Base-by-base conservation (phyloP, 2,329 filamentous ascomycete species). In the Neofusicoccum ribis region DNA sequence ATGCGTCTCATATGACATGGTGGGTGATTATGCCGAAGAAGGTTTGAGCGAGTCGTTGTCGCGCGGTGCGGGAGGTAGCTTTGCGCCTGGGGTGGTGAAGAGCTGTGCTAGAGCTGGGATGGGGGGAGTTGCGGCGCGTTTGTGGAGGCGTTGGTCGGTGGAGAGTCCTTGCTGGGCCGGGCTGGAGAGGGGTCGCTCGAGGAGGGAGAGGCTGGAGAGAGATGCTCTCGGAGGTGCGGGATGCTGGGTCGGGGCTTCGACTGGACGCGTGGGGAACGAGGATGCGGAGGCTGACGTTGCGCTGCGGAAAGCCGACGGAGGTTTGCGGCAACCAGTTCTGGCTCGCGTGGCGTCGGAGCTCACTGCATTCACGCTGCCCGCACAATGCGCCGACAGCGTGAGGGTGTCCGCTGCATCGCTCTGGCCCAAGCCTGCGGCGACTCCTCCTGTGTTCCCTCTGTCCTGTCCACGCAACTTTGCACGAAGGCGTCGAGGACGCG, bases 321-420 rank as follows among this genome's bases (percentile, higher is more conserved):
- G 93, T 91, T 73, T 92, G 88, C 74, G 83, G 92, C 64, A 81
- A 97, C 14, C 93, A 97, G 74, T 84, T 82, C 70, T 31, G 27
- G 5, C 5, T 31, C 27, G 27, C 27, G 5, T 31, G 27, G 27
- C 27, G 27, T 7, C 27, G 5, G 27, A 31, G 27, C 27, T 31
- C 5, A 1, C 27, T 5, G 27, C 27, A 31, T 7, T 31, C 27
- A 31, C 5, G 27, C 27, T 31, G 27, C 27, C 27, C 6, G 27
- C 5, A 31, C 27, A 1, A 31, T 7, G 27, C 27, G 27, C 27
- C 27, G 27, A 5, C 5, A 31, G 27, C 7, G 27, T 5, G 6
- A 31, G 5, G 27, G 6, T 31, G 27, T 5, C 27, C 6, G 27
- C 27, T 5, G 27, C 6, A 7, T 5, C 27, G 1, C 5, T 31